Evolutionary conservation across 495 filamentous ascomycete genomes (phyloP), one percentile per base, ranked within the genome.

Genomic region (Chaetomium fimeti): DNA sequence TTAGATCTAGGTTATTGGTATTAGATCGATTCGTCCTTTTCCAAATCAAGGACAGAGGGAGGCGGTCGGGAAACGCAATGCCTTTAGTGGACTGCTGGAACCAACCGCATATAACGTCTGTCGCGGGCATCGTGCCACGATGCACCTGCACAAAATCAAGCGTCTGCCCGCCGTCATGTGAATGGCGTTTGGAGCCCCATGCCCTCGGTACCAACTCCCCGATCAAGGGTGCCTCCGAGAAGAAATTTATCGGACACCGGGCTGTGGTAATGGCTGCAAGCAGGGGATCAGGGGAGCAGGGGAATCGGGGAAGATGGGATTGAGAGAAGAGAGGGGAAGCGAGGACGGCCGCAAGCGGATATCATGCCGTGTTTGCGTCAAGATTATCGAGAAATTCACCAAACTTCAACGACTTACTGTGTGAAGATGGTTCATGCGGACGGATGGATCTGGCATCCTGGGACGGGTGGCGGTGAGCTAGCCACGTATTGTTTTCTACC

Each of bases 101-200:
- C 63, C 57, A 65, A 55, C 62, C 25, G 62, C 63, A 65, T 56
- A 48, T 9, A 24, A 11, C 3, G 18, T n/a, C 13, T 2, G 55
- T 12, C 6, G 22, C 11, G 40, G 47, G 47, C 24, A 22, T 40
- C 45, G 45, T 57, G 25, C 43, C 62, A 18, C 25, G 55, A 55
- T 38, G 48, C 49, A 54, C 18, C 42, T 60, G 56, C 56, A 60
- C 42, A 24, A n/a, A 38, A 38, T 40, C 25, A 36, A 51, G 38
- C 55, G 25, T 45, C 32, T 2, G 3, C 53, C 25, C 12, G 16
- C 48, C 36, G 22, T 60, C 62, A 60, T 60, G 56, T 60, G 62
- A 60, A 49, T 49, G 53, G 61, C 61, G 55, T 32, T 40, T 28
- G 27, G 22, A 11, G 5, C 12, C 49, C 47, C 12, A 13, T 4